Evolutionary conservation across 2,329 filamentous ascomycete genomes (phyloP).

Genomic region (Xylaria arbuscula): DNA sequence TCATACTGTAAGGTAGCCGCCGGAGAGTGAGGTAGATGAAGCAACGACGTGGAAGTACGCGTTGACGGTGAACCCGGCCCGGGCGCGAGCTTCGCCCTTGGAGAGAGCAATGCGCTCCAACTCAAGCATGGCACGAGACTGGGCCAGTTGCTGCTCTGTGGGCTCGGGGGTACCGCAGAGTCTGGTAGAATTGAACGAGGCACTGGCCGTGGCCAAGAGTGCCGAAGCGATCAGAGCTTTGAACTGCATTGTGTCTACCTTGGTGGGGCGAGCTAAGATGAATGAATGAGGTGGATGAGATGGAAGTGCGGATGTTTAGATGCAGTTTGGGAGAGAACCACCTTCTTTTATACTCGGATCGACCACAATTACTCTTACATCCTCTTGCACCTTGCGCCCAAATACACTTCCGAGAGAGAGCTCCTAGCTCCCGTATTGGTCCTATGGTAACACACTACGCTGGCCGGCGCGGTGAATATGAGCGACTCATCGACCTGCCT

Average conservation of each 20-base stretch:
- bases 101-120: conserved; percentile 42
- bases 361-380: conserved; percentile 6
- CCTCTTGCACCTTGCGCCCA: background rate
- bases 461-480: conserved; percentile 19
- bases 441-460: conserved; percentile 31
- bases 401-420: background rate
- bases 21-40: conserved; percentile 45
- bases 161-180: conserved; percentile 48
- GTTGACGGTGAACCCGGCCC: conserved; percentile 51
- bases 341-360: conserved; percentile 29
- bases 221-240: conserved; percentile 39
- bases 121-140: conserved; percentile 42
- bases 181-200: conserved; percentile 38
- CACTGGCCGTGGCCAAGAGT: conserved; percentile 44
- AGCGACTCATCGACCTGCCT: conserved; percentile 35
- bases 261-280: conserved; percentile 6
- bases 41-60: conserved; percentile 56
- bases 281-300: conserved; percentile 23
- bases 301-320: conserved; percentile 20
- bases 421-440: conserved; percentile 24
- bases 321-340: conserved; percentile 29
- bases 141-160: conserved; percentile 44
- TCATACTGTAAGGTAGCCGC: conserved; percentile 54
- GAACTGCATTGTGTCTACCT: conserved; percentile 43
- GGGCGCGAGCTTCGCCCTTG: conserved; percentile 40